These are phyloP conservation scores for Verticillium tricorpus DNA, from an alignment of 2,329 filamentous ascomycete species.

Conservation along the genomic window DNA sequence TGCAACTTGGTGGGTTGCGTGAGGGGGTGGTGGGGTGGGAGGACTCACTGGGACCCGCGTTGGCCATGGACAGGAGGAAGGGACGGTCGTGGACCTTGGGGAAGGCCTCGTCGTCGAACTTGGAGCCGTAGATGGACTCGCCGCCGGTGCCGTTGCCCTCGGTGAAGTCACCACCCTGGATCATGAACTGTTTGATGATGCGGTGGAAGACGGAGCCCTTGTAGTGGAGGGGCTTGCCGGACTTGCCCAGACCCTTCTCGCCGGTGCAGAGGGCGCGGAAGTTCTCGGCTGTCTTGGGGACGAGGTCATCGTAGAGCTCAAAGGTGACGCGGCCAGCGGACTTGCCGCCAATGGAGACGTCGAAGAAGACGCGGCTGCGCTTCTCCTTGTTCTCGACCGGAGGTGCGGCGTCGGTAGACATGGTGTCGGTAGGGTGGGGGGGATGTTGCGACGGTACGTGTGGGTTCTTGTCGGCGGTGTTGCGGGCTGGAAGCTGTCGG, in stretches of 20 bases:
- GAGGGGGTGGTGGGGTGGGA: neutral
- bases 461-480: neutral
- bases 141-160: conserved; percentile 90
- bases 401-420: conserved; percentile 33
- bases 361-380: conserved; percentile 85
- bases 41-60: conserved; percentile 77
- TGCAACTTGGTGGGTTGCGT: neutral
- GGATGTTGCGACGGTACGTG: conserved; percentile 1
- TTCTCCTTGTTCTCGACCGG: conserved; percentile 34
- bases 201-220: conserved; percentile 93
- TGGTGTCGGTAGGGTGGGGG: conserved; percentile 17
- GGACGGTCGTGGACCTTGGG: conserved; percentile 85
- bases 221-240: conserved; percentile 84
- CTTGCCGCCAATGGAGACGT: conserved; percentile 75
- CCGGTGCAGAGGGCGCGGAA: conserved; percentile 93
- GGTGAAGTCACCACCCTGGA: conserved; percentile 96
- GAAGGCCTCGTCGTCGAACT: conserved; percentile 98
- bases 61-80: conserved; percentile 96
- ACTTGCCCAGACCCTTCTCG: conserved; percentile 80
- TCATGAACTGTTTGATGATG: conserved; percentile 98
- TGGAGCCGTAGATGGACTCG: conserved; percentile 95
- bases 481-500: neutral
- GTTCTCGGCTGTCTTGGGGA: conserved; percentile 95
- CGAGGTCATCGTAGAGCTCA: conserved; percentile 72
- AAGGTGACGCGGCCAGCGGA: conserved; percentile 76